Evolutionary conservation across 192 early-diverging fungal species (phyloP).

Genomic region (Podochytrium sp.): DNA sequence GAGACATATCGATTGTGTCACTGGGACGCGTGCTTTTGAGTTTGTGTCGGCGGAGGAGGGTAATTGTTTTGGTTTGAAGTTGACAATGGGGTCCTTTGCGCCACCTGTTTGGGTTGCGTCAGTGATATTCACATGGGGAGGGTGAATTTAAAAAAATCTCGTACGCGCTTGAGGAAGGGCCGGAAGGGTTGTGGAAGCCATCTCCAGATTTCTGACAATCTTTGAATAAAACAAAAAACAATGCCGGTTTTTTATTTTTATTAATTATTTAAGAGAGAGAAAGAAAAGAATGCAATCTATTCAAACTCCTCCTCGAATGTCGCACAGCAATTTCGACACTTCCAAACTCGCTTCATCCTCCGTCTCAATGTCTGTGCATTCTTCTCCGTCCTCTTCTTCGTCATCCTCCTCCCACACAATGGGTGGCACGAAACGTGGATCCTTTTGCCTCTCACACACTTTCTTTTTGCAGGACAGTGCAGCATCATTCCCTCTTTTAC

Average conservation of each 20-base stretch:
- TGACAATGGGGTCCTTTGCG: background rate
- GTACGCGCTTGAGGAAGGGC: background rate
- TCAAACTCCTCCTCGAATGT: background rate
- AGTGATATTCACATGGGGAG: background rate
- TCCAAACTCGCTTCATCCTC: background rate
- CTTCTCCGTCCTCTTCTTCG: too few relatives aligned
- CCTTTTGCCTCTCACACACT: too few relatives aligned
- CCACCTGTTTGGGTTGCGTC: background rate
- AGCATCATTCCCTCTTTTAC: too few relatives aligned
- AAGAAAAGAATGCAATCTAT: background rate
- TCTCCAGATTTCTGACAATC: background rate
- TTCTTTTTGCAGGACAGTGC: too few relatives aligned
- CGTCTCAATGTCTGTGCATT: background rate
- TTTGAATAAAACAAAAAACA: background rate
- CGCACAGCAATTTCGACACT: background rate
- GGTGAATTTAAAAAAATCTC: background rate
- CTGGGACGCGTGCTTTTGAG: background rate
- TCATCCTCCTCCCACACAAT: too few relatives aligned
- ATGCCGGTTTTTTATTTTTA: background rate
- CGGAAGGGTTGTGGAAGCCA: background rate
- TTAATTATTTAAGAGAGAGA: background rate
- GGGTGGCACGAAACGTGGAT: too few relatives aligned
- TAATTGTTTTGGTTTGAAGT: background rate
- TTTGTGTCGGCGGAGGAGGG: background rate
- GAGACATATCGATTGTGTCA: slow-evolving; percentile 44